Percentiles rank a stretch among this genome's conserved stretches.
Evolutionary conservation across 257 asterid species (phyloP).

Genomic region (Ajuga chamaepitys): DNA sequence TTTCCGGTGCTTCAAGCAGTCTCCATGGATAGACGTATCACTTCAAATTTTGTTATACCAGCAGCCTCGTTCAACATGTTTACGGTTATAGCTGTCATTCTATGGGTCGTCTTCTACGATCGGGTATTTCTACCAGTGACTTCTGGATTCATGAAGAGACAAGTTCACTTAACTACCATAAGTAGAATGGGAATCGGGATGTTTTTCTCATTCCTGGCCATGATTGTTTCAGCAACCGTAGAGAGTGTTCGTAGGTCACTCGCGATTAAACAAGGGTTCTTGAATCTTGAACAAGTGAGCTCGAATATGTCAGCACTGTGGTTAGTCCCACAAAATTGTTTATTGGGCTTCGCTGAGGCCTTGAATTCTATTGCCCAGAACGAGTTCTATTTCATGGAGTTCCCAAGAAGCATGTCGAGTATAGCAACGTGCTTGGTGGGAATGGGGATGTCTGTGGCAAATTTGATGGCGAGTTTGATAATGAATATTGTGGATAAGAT

Average conservation of each 20-base stretch:
- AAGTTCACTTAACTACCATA: conserved; percentile 25
- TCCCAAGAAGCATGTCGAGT: conserved; percentile 60
- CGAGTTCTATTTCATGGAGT: conserved; percentile 52
- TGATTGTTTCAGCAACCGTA: conserved; percentile 32
- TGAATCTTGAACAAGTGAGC: background rate
- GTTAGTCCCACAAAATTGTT: conserved; percentile 46
- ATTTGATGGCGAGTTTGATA: too few species aligned
- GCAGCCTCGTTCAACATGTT: conserved; percentile 52
- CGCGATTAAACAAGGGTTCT: background rate
- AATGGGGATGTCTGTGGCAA: conserved; percentile 32
- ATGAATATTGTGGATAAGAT: conserved; percentile 26
- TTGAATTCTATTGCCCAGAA: conserved; percentile 33
- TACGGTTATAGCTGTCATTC: conserved; percentile 16
- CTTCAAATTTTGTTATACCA: conserved; percentile 40
- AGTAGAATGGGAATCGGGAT: conserved; percentile 54
- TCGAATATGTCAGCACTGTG: conserved; percentile 47
- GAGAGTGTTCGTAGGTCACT: conserved; percentile 30
- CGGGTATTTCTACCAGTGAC: conserved; percentile 41
- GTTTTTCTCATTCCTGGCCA: too few species aligned
- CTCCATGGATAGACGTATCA: conserved; percentile 38
- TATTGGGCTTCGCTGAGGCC: conserved; percentile 48
- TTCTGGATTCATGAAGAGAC: conserved; percentile 33
- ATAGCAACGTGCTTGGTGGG: conserved; percentile 32
- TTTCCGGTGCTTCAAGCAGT: conserved; percentile 51
- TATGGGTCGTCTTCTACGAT: conserved; percentile 48